Percentiles rank a stretch among this genome's conserved stretches.
phyloP scores from a whole-genome alignment of 2,329 filamentous ascomycete genomes.

The Ophiognomonia clavigignenti-juglandacearum region DNA sequence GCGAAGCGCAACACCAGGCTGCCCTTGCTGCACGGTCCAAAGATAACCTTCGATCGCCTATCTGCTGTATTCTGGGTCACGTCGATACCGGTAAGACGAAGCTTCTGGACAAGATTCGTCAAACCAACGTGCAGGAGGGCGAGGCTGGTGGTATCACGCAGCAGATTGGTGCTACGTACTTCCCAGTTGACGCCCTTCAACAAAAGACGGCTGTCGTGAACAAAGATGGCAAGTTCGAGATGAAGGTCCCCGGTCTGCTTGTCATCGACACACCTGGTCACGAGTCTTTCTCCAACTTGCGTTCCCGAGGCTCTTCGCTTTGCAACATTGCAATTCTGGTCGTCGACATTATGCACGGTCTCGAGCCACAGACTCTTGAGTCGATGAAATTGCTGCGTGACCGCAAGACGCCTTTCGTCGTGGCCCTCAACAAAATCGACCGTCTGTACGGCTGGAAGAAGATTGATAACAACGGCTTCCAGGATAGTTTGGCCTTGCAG shows the following conservation, averaged over 20 bases:
- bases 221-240: constrained; percentile 81
- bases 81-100: constrained; percentile 99
- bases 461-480: constrained; percentile 97
- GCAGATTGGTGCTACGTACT: constrained; percentile 99
- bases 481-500: constrained; percentile 84
- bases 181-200: constrained; percentile 87
- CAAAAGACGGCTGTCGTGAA: constrained; percentile 95
- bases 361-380: constrained; percentile 94
- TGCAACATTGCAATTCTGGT: constrained; percentile 99
- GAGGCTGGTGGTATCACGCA: constrained; percentile 99
- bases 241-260: constrained; percentile 94
- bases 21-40: constrained; percentile 86
- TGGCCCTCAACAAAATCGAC: constrained; percentile 99
- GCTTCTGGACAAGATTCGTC: constrained; percentile 93
- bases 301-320: constrained; percentile 93
- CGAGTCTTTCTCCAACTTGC: constrained; percentile 99
- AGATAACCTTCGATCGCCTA: constrained; percentile 92
- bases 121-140: constrained; percentile 97
- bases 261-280: constrained; percentile 98
- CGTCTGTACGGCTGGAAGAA: constrained; percentile 99
- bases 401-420: constrained; percentile 94
- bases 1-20: constrained; percentile 86
- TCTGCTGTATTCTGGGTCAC: constrained; percentile 99
- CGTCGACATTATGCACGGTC: constrained; percentile 99
- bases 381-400: constrained; percentile 93